Conservation (phyloP, 2,329 filamentous ascomycete species). For the Apiospora pterosperma region DNA sequence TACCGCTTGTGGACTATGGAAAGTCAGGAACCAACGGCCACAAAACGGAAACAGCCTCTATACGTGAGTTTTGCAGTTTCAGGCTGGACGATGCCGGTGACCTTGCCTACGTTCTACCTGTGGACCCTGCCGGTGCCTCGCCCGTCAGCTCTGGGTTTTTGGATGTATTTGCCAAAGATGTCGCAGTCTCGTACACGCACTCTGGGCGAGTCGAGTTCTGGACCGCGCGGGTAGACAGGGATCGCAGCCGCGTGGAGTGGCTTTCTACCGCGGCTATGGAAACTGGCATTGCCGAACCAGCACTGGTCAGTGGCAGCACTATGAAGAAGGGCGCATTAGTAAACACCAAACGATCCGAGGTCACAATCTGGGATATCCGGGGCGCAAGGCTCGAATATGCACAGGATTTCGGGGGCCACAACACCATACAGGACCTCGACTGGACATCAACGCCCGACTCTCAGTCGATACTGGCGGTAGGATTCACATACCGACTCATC, state of each 20-base stretch:
- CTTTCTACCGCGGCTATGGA: conserved; percentile 77
- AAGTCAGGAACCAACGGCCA: conserved; percentile 28
- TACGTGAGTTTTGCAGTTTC: conserved; percentile 70
- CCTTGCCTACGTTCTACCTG: conserved; percentile 68
- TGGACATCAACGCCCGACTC: conserved; percentile 91
- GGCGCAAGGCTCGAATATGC: conserved; percentile 79
- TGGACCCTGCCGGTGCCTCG: conserved; percentile 78
- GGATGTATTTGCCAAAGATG: conserved; percentile 81
- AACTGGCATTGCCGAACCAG: conserved; percentile 69
- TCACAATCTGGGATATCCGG: conserved; percentile 90
- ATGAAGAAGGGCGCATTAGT: conserved; percentile 85
- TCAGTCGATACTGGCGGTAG: conserved; percentile 87
- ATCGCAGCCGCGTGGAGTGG: conserved; percentile 68
- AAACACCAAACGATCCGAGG: conserved; percentile 65
- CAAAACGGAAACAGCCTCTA: conserved; percentile 26
- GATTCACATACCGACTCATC: conserved; percentile 81
- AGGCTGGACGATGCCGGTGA: conserved; percentile 58
- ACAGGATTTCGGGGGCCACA: conserved; percentile 67
- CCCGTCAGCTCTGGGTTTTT: conserved; percentile 73
- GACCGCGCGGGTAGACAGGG: conserved; percentile 70
- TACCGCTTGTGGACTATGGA: conserved; percentile 45
- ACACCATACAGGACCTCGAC: conserved; percentile 80
- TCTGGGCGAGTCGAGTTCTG: conserved; percentile 76
- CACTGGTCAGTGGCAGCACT: conserved; percentile 79
- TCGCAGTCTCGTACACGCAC: conserved; percentile 80